Evolutionary conservation across 805 yeast genomes (phyloP).

Genomic region (Nakazawaea laoshanensis): DNA sequence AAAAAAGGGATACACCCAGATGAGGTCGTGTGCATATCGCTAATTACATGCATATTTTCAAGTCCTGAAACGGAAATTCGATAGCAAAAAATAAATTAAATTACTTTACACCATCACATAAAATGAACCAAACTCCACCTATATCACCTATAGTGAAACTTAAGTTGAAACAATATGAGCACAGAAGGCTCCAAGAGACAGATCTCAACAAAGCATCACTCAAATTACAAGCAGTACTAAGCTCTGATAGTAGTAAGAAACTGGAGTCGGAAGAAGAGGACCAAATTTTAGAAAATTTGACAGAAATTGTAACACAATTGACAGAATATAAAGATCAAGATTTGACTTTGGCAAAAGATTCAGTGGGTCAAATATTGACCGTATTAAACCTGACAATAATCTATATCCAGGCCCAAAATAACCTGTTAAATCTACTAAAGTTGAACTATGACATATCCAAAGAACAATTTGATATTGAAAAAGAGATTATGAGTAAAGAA

Average conservation of each 20-base stretch:
- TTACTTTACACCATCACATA: neutral
- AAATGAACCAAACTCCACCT: conserved; percentile 11
- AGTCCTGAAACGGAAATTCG: neutral
- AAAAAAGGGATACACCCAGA: neutral
- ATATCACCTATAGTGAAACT: conserved; percentile 11
- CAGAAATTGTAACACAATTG: conserved; percentile 3
- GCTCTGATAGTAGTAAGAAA: neutral
- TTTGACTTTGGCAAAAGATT: conserved; percentile 1
- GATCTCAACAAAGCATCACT: conserved; percentile 2
- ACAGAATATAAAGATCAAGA: conserved; percentile 1
- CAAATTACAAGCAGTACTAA: conserved; percentile 5
- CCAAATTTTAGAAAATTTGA: conserved; percentile 1
- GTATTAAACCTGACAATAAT: conserved; percentile 5
- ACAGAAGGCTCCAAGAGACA: neutral
- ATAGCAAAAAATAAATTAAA: conserved; percentile 1
- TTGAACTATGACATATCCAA: conserved; percentile 4
- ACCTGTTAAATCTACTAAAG: conserved; percentile 5
- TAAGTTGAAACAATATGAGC: conserved; percentile 5
- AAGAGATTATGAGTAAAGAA: conserved; percentile 5
- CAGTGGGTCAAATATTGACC: conserved; percentile 4
- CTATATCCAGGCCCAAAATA: conserved; percentile 4
- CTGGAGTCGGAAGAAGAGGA: conserved; percentile 1
- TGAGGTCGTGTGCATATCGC: conserved; percentile 1
- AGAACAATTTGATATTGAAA: conserved; percentile 8
- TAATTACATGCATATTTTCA: conserved; percentile 7